Base-by-base conservation (phyloP, 2,329 filamentous ascomycete species). In the Graphilbum sp. region DNA sequence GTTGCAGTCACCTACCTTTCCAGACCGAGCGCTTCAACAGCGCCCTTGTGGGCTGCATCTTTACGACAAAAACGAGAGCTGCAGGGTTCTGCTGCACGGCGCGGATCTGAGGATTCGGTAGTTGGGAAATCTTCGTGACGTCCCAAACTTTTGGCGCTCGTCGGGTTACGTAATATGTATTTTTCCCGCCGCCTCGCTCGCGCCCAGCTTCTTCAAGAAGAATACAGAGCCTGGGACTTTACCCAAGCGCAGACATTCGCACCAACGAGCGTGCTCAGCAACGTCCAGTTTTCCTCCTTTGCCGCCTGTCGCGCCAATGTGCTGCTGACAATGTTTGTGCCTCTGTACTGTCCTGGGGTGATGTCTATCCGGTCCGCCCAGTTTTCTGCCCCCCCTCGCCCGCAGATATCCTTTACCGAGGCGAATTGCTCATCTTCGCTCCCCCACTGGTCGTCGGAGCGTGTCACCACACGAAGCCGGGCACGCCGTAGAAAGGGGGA, bases 21-120 rank as follows among this genome's bases (percentile, higher is more conserved):
- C 84, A 92, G 52, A 87, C 77, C 36, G 84, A 90, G 49, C 84
- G 78, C 61, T 75, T 76, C 29, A 81, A 55, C 16, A 83, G 67
- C 51, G 64, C 66, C 52, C 74, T 66, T 49, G 80, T 83, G 45
- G 76, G 69, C 55, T 76, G 68, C 80, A 86, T 86, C 5, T 6
- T 16, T 10, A 12, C 27, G 27, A 29, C 27, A 29, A 29, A 8
- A n/a, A 29, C n/a, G n/a, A n/a, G n/a, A n/a, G n/a, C n/a, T n/a
- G n/a, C n/a, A n/a, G n/a, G n/a, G n/a, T n/a, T n/a, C n/a, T n/a
- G n/a, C n/a, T n/a, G n/a, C n/a, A n/a, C n/a, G n/a, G n/a, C n/a
- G n/a, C n/a, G n/a, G n/a, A n/a, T n/a, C n/a, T n/a, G n/a, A n/a
- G n/a, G n/a, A n/a, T n/a, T n/a, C n/a, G n/a, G n/a, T n/a, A n/a